Base-by-base conservation (phyloP, 495 filamentous ascomycete genomes). In the Tuber microsphaerosporum region DNA sequence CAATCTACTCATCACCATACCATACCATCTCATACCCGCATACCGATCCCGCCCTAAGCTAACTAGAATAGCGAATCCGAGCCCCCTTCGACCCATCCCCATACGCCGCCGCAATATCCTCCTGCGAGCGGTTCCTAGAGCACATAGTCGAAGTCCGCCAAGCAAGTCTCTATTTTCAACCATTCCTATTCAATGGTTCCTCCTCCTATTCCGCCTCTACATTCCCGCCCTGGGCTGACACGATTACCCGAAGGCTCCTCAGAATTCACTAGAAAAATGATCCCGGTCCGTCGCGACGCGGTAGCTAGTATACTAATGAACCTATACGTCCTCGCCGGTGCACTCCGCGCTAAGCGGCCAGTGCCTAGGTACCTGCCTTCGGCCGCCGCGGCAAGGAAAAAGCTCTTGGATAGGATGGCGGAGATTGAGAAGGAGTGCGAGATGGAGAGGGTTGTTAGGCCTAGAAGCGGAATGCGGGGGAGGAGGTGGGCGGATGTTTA, bases 251-350 rank as follows among this genome's bases (percentile, higher is more conserved):
- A 83, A 76, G 84, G 85, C 73, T 84, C 85, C 69, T 81, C 84
- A 26, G 84, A 85, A 31, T 85, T 84, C 43, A 83, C 84, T 2
- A 82, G 84, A 71, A 80, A 83, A 8, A 83, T 90, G 41, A 79
- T 89, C 1, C 78, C 85, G 5, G 84, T 85, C 43, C 85, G 88
- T 43, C 84, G 88, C 65, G 87, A 89, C 74, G 86, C 88, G 19
- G 88, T 89, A 37, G 88, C 88, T 8, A 85, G 86, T 16, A 87
- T 90, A 42, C 80, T 90, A 0, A 86, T 88, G 80, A 89, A 89
- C 77, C 80, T 90, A 1, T 90, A 89, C 73, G 83, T 89, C 74
- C 83, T 90, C 2, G 87, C 88, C 1, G 86, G 87, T 2, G 87
- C 88, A 19, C 80, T 90, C 10, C 80, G 87, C 48, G 84, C 84